phyloP scores from a whole-genome alignment of 2,329 filamentous ascomycete genomes.

The Tricladium varicosporioides region DNA sequence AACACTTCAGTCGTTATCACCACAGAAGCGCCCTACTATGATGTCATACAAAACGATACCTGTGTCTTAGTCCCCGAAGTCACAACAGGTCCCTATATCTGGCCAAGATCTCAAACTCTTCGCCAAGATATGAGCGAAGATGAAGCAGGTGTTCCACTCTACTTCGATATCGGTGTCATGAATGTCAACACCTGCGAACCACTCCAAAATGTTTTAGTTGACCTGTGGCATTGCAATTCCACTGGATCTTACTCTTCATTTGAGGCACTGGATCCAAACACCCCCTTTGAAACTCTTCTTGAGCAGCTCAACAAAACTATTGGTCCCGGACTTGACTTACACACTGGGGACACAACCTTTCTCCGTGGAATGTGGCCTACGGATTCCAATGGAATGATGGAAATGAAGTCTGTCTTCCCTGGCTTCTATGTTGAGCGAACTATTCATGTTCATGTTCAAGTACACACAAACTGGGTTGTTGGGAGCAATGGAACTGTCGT shows the following conservation, averaged over 20 bases:
- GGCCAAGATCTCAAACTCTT: slow-evolving; percentile 41
- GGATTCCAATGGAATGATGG: slow-evolving; percentile 40
- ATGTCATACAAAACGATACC: slow-evolving; percentile 36
- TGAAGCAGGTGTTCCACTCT: slow-evolving; percentile 46
- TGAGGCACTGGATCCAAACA: slow-evolving; percentile 30
- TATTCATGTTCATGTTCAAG: slow-evolving; percentile 48
- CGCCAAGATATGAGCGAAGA: slow-evolving; percentile 46
- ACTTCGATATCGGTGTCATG: slow-evolving; percentile 51
- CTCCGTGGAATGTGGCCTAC: slow-evolving; percentile 43
- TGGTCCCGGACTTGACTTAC: neutral
- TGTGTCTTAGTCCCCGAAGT: slow-evolving; percentile 52
- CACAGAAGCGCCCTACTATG: slow-evolving; percentile 16
- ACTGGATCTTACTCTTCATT: slow-evolving; percentile 33
- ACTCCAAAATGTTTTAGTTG: slow-evolving; percentile 45
- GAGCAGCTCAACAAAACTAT: slow-evolving; percentile 31
- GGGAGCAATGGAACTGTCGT: slow-evolving; percentile 46
- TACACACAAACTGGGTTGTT: slow-evolving; percentile 40
- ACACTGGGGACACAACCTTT: slow-evolving; percentile 38
- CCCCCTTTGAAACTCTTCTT: slow-evolving; percentile 26
- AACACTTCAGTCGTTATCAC: slow-evolving; percentile 6
- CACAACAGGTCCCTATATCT: slow-evolving; percentile 51
- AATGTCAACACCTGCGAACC: slow-evolving; percentile 53
- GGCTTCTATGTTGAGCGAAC: slow-evolving; percentile 43
- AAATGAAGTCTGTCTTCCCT: slow-evolving; percentile 43
- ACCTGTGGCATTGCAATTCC: slow-evolving; percentile 42